These are phyloP conservation scores for Daldinia loculata DNA, from an alignment of 495 filamentous ascomycete genomes.

Conservation along the genomic window DNA sequence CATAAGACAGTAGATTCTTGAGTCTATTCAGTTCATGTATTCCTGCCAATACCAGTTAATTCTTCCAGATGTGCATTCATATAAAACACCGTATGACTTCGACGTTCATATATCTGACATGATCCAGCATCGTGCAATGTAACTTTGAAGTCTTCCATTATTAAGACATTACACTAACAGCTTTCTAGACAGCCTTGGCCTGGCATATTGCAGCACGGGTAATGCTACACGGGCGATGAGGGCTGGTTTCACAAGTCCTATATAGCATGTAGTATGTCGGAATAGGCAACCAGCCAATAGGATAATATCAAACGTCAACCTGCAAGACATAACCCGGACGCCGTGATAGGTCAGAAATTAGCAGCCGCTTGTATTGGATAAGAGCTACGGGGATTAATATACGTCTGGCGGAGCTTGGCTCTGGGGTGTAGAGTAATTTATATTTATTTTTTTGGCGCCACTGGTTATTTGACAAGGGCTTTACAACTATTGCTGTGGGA, in stretches of 20 bases:
- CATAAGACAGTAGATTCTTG: background rate
- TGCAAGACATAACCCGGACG: slow-evolving; percentile 9
- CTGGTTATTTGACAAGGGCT: no score
- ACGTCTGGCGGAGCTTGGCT: background rate
- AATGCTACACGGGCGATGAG: background rate
- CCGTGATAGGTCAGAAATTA: slow-evolving; percentile 32
- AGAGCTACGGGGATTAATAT: slow-evolving; percentile 2
- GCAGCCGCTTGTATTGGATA: slow-evolving; percentile 6
- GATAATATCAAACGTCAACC: slow-evolving; percentile 11
- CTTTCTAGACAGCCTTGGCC: background rate
- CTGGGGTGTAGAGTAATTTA: no score
- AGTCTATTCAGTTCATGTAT: background rate
- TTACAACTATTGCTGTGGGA: no score
- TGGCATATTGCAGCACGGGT: background rate
- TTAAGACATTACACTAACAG: background rate
- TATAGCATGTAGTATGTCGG: background rate
- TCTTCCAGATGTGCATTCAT: background rate
- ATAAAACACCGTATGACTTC: background rate
- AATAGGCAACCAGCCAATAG: slow-evolving; percentile 29
- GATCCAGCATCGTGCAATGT: background rate
- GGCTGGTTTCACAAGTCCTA: background rate
- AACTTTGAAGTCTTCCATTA: background rate
- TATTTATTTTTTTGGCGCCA: no score
- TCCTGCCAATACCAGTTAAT: background rate
- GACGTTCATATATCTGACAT: background rate